Conservation (phyloP, 345 rosid species). For the Reutealis trisperma region DNA sequence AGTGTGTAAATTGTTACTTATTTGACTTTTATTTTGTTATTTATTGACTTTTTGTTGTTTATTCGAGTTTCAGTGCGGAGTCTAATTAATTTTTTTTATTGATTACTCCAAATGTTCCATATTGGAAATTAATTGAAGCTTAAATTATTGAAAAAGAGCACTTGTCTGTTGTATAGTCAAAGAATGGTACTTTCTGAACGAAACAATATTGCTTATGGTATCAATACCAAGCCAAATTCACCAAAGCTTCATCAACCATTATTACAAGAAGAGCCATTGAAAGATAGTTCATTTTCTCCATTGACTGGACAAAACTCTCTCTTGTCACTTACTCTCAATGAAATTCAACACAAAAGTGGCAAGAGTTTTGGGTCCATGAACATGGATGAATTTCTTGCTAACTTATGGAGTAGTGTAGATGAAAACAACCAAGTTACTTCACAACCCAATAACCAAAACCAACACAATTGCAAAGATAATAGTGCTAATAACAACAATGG, state of each 20-base stretch:
- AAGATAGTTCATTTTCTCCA: conserved; percentile 25
- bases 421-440: conserved; percentile 38
- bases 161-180: background rate
- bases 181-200: conserved; percentile 17
- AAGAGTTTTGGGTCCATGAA: conserved; percentile 81
- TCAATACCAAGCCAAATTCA: conserved; percentile 9
- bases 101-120: background rate
- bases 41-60: too few species aligned
- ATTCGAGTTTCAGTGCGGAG: too few species aligned
- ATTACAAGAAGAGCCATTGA: conserved; percentile 6
- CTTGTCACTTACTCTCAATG: conserved; percentile 73
- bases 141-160: background rate
- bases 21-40: too few species aligned
- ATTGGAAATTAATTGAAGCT: conserved; percentile 4
- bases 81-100: too few species aligned
- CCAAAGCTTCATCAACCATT: conserved; percentile 20
- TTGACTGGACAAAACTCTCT: conserved; percentile 48
- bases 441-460: conserved; percentile 10
- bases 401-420: conserved; percentile 62
- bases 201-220: conserved; percentile 9
- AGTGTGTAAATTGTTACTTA: too few species aligned
- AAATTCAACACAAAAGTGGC: conserved; percentile 78
- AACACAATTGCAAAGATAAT: background rate
- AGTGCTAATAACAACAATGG: background rate
- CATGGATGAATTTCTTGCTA: conserved; percentile 87